Percentiles rank a stretch among this genome's conserved stretches.
Evolutionary conservation across 495 filamentous ascomycete species (phyloP).

Genomic region (Zalerion maritima): DNA sequence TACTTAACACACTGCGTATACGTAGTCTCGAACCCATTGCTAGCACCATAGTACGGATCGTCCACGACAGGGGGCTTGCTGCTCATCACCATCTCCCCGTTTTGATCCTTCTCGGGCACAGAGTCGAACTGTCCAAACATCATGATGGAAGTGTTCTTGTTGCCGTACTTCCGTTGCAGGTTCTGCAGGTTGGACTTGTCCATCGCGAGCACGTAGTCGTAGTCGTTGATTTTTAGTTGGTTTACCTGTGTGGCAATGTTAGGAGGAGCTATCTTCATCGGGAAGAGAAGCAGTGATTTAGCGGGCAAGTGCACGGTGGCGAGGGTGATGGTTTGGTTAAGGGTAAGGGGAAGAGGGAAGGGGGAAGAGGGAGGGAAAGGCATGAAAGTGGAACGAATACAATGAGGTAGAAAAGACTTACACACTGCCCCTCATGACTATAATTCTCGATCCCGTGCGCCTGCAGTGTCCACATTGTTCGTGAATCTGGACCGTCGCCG

Average conservation of each 20-base stretch:
- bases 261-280: conserved; percentile 2
- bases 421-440: conserved; percentile 60
- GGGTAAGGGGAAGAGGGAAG: not conserved
- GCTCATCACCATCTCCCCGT: conserved; percentile 60
- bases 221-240: conserved; percentile 63
- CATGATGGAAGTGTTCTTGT: conserved; percentile 44
- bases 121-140: too few species aligned
- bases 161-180: conserved; percentile 41
- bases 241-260: conserved; percentile 14
- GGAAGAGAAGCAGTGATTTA: not conserved
- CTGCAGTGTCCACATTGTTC: conserved; percentile 70
- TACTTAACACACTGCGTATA: conserved; percentile 86
- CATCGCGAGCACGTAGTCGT: conserved; percentile 94
- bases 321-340: not conserved
- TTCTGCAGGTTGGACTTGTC: conserved; percentile 71
- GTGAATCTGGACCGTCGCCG: conserved; percentile 57
- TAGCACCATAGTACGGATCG: conserved; percentile 86
- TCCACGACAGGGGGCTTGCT: conserved; percentile 55
- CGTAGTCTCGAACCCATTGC: conserved; percentile 69
- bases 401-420: conserved; percentile 19
- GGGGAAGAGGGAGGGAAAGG: not conserved
- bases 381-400: not conserved
- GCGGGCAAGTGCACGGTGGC: too few species aligned
- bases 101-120: too few species aligned
- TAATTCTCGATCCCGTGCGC: conserved; percentile 63